These are phyloP conservation scores for Zygnema circumcarinatum DNA, from an alignment of 139 green algal genomes.

Conservation along the genomic window DNA sequence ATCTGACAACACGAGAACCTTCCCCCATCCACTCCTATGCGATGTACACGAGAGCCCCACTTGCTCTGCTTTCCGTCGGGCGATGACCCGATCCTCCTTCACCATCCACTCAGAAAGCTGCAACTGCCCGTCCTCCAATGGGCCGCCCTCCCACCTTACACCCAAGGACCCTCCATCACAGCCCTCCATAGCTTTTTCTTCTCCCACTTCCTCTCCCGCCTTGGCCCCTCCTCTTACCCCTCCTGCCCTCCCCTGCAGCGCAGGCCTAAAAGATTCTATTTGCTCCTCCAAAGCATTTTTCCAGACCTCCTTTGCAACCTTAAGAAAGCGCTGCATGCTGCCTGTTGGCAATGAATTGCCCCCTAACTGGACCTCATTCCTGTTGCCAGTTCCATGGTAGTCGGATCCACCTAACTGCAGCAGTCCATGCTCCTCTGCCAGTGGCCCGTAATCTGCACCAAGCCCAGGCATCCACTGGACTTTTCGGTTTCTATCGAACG, in stretches of 20 bases:
- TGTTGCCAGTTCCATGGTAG: conserved; percentile 31
- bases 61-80: background rate
- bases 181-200: background rate
- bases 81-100: background rate
- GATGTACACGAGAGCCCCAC: background rate
- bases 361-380: background rate
- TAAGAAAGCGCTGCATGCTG: background rate
- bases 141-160: background rate
- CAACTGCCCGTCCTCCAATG: background rate
- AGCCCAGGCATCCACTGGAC: background rate
- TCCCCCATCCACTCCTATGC: background rate
- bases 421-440: conserved; percentile 28
- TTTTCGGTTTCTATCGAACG: background rate
- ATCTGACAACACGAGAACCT: background rate
- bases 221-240: background rate
- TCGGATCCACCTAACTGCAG: conserved; percentile 46
- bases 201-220: background rate
- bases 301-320: background rate
- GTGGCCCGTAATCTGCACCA: conserved; percentile 32
- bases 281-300: background rate
- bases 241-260: background rate
- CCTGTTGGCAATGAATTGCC: background rate
- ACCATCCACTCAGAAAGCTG: conserved; percentile 3
- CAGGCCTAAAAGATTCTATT: conserved; percentile 1
- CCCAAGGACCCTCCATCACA: background rate